phyloP scores from a whole-genome alignment of 106 monocot genomes.

The Ottelia alismoides region DNA sequence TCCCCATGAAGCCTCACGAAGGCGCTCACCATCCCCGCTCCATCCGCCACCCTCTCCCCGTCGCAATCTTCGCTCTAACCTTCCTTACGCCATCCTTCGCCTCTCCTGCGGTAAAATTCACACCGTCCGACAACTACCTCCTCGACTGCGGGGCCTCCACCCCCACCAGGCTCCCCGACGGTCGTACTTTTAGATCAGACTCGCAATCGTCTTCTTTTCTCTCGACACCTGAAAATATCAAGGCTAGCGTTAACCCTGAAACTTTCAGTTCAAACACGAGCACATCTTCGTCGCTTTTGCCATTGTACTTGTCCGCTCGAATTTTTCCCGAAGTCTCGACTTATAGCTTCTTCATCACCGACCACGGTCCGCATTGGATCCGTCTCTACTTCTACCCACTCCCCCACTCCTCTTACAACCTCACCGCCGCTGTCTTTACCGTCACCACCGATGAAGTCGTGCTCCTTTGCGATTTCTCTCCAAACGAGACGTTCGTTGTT shows the following conservation, averaged over 20 bases:
- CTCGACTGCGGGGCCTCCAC: slow-evolving; percentile 46
- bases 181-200: slow-evolving; percentile 54
- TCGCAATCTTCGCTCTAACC: slow-evolving; percentile 13
- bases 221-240: slow-evolving; percentile 54
- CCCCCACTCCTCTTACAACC: background rate
- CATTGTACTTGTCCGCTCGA: slow-evolving; percentile 27
- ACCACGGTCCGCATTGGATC: background rate
- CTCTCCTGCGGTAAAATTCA: slow-evolving; percentile 14
- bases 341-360: background rate
- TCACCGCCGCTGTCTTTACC: background rate
- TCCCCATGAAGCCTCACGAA: background rate
- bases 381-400: background rate
- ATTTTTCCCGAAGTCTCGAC: slow-evolving; percentile 48
- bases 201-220: slow-evolving; percentile 51
- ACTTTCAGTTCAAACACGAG: slow-evolving; percentile 1
- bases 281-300: background rate
- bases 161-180: slow-evolving; percentile 31
- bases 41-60: slow-evolving; percentile 1
- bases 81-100: background rate
- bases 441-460: background rate
- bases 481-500: background rate
- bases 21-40: background rate
- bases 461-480: background rate
- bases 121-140: slow-evolving; percentile 54
- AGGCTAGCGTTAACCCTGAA: slow-evolving; percentile 18